phyloP scores from a whole-genome alignment of 352 stramenopile species.

The Phytophthora gonapodyides region DNA sequence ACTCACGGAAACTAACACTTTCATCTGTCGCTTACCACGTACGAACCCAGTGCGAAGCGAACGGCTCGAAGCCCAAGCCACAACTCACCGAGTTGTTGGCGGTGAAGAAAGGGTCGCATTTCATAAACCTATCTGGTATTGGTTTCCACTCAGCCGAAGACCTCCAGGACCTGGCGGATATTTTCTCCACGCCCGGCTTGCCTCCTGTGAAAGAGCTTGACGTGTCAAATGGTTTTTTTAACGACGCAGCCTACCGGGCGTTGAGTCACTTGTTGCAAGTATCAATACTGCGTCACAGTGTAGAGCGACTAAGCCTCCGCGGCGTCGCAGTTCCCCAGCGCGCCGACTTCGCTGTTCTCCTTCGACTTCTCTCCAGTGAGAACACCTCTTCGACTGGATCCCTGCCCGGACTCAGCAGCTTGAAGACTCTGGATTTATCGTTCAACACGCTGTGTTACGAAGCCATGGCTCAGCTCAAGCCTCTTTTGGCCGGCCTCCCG shows the following conservation, averaged over 20 bases:
- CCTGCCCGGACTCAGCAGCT: constrained; percentile 32
- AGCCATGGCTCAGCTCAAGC: constrained; percentile 38
- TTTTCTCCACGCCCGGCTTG: constrained; percentile 38
- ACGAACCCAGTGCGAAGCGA: constrained; percentile 47
- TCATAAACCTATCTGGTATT: constrained; percentile 53
- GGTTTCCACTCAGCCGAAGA: constrained; percentile 61
- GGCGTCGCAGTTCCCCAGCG: constrained; percentile 54
- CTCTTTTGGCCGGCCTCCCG: constrained; percentile 44
- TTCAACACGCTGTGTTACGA: constrained; percentile 69
- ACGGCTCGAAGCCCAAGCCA: constrained; percentile 40
- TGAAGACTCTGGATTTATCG: constrained; percentile 66
- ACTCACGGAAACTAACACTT: neutral
- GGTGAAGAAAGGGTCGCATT: constrained; percentile 43
- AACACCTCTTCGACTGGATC: constrained; percentile 2
- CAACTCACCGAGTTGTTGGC: constrained; percentile 46
- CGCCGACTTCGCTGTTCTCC: constrained; percentile 46
- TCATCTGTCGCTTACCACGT: neutral
- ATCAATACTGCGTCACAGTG: constrained; percentile 34
- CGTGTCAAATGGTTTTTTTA: constrained; percentile 71
- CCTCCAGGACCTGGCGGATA: constrained; percentile 53
- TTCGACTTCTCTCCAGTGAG: constrained; percentile 38
- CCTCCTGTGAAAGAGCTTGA: constrained; percentile 52
- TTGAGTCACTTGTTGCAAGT: constrained; percentile 52
- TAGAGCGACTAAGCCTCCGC: constrained; percentile 48
- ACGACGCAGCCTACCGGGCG: constrained; percentile 49